Conservation (phyloP, 495 filamentous ascomycete genomes). For the Penicilliopsis zonata region DNA sequence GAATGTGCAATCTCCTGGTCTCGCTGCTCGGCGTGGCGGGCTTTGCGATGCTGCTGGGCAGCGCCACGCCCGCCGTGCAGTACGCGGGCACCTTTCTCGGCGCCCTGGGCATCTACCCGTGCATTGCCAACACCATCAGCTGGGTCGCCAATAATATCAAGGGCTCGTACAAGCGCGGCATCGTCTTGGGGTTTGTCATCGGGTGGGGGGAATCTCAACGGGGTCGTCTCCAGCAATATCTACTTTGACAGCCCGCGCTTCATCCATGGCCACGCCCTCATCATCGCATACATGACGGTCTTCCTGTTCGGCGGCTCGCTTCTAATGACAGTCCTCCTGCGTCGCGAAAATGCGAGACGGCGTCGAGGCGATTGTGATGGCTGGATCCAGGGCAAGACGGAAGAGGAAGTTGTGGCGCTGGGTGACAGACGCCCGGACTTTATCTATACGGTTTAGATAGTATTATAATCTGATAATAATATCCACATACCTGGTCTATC, state of each 20-base stretch:
- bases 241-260: conserved; percentile 44
- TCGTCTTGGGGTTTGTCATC: conserved; percentile 76
- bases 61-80: conserved; percentile 45
- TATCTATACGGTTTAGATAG: conserved; percentile 51
- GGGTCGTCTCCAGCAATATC: conserved; percentile 69
- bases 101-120: conserved; percentile 84
- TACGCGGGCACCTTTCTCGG: conserved; percentile 82
- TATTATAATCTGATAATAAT: not conserved
- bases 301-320: conserved; percentile 51
- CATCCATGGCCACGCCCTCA: conserved; percentile 43
- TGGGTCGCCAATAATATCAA: conserved; percentile 88
- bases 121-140: conserved; percentile 80
- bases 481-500: too few relatives aligned
- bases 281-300: conserved; percentile 47
- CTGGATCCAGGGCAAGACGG: conserved; percentile 35
- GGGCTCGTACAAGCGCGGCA: conserved; percentile 67
- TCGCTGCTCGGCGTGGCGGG: conserved; percentile 64
- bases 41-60: conserved; percentile 65
- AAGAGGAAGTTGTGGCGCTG: conserved; percentile 18
- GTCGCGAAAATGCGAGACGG: conserved; percentile 24
- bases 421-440: conserved; percentile 75
- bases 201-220: conserved; percentile 92
- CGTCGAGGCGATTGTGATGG: conserved; percentile 55
- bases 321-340: conserved; percentile 52
- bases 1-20: conserved; percentile 67